Evolutionary conservation across 1,284 basidiomycete species (phyloP), one percentile per base, ranked within the genome.

Genomic region (Amylostereum areolatum): DNA sequence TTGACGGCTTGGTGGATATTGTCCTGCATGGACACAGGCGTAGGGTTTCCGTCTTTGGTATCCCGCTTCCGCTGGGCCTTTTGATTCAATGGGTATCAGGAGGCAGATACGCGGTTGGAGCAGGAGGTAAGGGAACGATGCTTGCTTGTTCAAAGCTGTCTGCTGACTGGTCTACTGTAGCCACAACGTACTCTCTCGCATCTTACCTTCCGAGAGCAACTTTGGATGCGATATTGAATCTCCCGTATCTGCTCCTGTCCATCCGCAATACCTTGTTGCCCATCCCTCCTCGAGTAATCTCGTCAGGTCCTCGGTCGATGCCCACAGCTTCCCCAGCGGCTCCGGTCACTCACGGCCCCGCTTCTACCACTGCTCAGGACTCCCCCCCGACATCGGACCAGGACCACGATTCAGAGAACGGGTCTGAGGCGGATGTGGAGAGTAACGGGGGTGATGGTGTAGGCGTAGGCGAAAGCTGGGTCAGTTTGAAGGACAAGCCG

Each of bases 341-440:
- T 24, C 49, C 44, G 34, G n/a, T n/a, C n/a, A n/a, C n/a, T n/a
- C n/a, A n/a, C n/a, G 47, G 57, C n/a, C 47, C 48, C 1, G 45
- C 54, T 4, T 46, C 52, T 7, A 47, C 57, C 4, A 25, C 46
- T 2, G 28, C 51, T 4, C 46, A 55, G 31, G 50, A 51, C 31
- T 57, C 58, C n/a, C 68, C 69, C 44, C 62, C 64, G 37, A 66
- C 66, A 32, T 59, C 62, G 33, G 66, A 67, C 31, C 59, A 57
- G 30, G 62, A 66, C 32, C n/a, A n/a, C n/a, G 59, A 61, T 50
- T 72, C 64, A 44, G 74, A 76, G 47, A 66, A 65, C 8, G 70
- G 68, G n/a, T 83, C 83, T 1, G 85, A 86, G 45, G 74, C 75
- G 2, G 85, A 87, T 46, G 71, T 78, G 4, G 84, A 87, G 63